phyloP scores from a whole-genome alignment of 1,284 basidiomycete species.

The Boletus sp. region DNA sequence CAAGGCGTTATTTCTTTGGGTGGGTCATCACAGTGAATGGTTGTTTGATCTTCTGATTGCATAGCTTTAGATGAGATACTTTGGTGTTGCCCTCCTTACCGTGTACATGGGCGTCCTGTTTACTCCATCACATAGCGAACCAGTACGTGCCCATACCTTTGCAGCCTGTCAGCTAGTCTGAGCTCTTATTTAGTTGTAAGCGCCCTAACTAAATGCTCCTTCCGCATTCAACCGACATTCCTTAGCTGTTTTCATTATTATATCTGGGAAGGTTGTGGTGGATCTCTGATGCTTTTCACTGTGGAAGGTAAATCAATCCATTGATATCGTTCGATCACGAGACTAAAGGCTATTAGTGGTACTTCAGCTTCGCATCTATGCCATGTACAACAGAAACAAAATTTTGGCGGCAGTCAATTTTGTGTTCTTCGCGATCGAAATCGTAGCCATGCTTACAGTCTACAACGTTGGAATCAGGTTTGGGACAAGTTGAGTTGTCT shows the following conservation, averaged over 20 bases:
- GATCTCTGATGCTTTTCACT: constrained; percentile 3
- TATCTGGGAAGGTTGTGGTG: constrained; percentile 2
- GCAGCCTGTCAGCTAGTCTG: not conserved
- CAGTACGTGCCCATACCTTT: not conserved
- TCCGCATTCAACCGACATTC: not conserved
- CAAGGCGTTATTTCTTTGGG: constrained; percentile 3
- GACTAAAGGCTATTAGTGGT: not conserved
- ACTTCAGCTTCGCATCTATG: constrained; percentile 2
- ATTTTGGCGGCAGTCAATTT: not conserved
- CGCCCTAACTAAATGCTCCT: not conserved
- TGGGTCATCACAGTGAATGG: not conserved
- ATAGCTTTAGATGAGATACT: constrained; percentile 3
- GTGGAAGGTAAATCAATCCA: not conserved
- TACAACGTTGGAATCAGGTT: constrained; percentile 1
- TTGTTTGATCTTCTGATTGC: not conserved
- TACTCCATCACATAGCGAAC: constrained; percentile 3
- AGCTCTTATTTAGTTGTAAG: not conserved
- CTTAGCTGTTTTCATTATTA: constrained; percentile 1
- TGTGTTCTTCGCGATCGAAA: constrained; percentile 1
- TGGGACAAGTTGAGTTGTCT: not conserved
- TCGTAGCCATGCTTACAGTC: not conserved
- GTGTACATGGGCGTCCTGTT: constrained; percentile 1
- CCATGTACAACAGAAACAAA: constrained; percentile 4
- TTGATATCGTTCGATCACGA: not conserved
- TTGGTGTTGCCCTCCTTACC: constrained; percentile 1